Evolutionary conservation across 148 eudicot species (phyloP).

Genomic region (Spergularia bocconei): DNA sequence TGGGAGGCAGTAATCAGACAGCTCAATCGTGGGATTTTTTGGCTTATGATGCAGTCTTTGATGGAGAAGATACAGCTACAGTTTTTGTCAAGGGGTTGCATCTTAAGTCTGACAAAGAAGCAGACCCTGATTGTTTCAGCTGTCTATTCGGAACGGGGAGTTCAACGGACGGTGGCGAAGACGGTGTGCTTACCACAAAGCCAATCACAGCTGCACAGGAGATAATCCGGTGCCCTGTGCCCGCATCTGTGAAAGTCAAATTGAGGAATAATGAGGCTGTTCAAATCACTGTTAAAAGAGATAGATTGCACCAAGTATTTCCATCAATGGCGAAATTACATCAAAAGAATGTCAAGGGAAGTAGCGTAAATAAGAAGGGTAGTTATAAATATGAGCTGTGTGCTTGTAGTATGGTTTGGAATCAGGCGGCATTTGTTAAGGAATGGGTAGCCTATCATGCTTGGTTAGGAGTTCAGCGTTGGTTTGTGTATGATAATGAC

Average conservation of each 20-base stretch:
- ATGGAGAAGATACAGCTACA: constrained; percentile 44
- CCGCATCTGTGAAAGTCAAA: constrained; percentile 33
- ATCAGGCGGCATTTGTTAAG: constrained; percentile 72
- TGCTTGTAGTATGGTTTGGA: constrained; percentile 96
- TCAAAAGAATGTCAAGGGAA: not conserved
- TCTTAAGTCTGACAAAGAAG: constrained; percentile 58
- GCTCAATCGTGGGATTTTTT: constrained; percentile 60
- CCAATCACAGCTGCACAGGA: constrained; percentile 88
- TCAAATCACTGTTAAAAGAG: constrained; percentile 45
- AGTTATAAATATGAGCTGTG: constrained; percentile 63
- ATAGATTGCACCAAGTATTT: constrained; percentile 31
- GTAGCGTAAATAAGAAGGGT: not conserved
- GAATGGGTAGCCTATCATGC: constrained; percentile 87
- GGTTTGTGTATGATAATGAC: constrained; percentile 92
- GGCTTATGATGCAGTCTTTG: constrained; percentile 65
- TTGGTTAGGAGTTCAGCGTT: constrained; percentile 83
- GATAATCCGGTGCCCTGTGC: constrained; percentile 74
- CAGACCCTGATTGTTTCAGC: constrained; percentile 56
- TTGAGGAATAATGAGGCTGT: constrained; percentile 36
- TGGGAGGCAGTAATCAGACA: constrained; percentile 8
- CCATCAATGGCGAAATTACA: constrained; percentile 77
- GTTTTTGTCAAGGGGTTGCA: constrained; percentile 90
- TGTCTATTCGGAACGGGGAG: constrained; percentile 54
- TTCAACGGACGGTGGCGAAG: constrained; percentile 22
- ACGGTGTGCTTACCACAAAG: constrained; percentile 29